A percentile compares a stretch with the other conserved stretches of the same genome.
Evolutionary conservation across 2,329 filamentous ascomycete species (phyloP).

Genomic region (Thelonectria rubi): DNA sequence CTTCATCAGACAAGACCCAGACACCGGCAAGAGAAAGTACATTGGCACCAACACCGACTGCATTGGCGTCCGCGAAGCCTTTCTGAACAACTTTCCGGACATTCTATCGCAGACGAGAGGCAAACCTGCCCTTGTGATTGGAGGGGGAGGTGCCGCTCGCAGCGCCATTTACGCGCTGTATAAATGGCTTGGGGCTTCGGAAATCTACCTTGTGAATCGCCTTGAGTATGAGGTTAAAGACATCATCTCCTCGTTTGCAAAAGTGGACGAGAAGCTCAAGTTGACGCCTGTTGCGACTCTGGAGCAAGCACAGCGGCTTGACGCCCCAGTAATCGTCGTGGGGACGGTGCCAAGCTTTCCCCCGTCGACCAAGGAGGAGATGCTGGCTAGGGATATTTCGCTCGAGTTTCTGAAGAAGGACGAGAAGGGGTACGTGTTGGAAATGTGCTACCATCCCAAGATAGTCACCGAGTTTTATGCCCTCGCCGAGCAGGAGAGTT

Average conservation of each 20-base stretch:
- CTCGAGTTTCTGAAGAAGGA: slow-evolving; percentile 21
- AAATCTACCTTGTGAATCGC: slow-evolving; percentile 21
- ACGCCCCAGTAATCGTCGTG: slow-evolving; percentile 19
- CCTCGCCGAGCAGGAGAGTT: slow-evolving; percentile 6
- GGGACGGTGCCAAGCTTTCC: slow-evolving; percentile 30
- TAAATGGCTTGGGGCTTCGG: slow-evolving; percentile 19
- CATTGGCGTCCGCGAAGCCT: slow-evolving; percentile 18
- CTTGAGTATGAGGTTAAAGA: slow-evolving; percentile 9
- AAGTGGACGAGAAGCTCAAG: neutral
- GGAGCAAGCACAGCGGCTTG: slow-evolving; percentile 14
- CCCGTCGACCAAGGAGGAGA: slow-evolving; percentile 21
- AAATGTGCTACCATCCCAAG: slow-evolving; percentile 33
- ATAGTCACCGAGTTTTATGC: slow-evolving; percentile 24
- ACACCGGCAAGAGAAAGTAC: slow-evolving; percentile 11
- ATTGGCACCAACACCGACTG: slow-evolving; percentile 24
- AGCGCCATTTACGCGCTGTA: slow-evolving; percentile 16
- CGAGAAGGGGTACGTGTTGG: slow-evolving; percentile 23
- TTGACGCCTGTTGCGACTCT: slow-evolving; percentile 11
- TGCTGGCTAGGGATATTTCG: slow-evolving; percentile 21
- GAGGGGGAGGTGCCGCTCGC: slow-evolving; percentile 18
- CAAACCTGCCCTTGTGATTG: slow-evolving; percentile 16
- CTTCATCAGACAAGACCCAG: slow-evolving; percentile 4
- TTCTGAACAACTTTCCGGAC: slow-evolving; percentile 16
- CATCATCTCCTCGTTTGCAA: slow-evolving; percentile 11
- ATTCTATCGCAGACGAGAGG: slow-evolving; percentile 2